Base-by-base conservation (phyloP, 129 eudicot species). In the Flaveria brownii region DNA sequence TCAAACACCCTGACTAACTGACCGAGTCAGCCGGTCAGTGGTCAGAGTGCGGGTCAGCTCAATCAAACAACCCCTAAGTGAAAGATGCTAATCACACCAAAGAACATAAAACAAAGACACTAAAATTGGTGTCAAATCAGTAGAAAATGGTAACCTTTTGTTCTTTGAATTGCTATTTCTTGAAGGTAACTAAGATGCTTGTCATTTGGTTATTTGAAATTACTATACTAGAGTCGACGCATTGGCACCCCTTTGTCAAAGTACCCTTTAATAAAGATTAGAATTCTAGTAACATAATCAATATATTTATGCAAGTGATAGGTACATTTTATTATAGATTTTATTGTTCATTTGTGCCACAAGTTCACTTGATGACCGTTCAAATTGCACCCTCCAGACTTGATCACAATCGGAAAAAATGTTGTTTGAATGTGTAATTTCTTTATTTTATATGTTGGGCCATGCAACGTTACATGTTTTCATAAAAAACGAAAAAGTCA, bases 241-340 rank as follows among this genome's bases (percentile, higher is more conserved):
- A 91, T 85, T 97, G 99, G 63, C 99, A 95, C 99, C 33, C 99
- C 99, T 68, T 95, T 95, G 81, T 95, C 99, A 47, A 95, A 95
- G 75, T 91, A 95, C 80, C 99, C 99, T 86, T 97, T 97, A 41
- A 91, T 94, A 97, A 94, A 94, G 96, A 97, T 94, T 67, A 17
- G 50, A 25, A 25, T 57, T 54, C 9, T 60, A 28, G 51, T 50
- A 54, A 26, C 54, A 13, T 25, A 67, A 49, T 72, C 76, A 54
- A 59, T 13, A 71, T 65, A 11, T 52, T 11, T 15, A 70, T 55
- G 67, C 68, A 43, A 28, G 9, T 65, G 36, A 47, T 55, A 96
- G 97, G 9, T 55, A 22, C 3, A 6, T 25, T 67, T 45, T 5
- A 63, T 7, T n/a, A 33, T 78, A 20, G 12, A 18, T n/a, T 16